phyloP scores from a whole-genome alignment of 345 rosid genomes.

The Hibiscus tridactylites region DNA sequence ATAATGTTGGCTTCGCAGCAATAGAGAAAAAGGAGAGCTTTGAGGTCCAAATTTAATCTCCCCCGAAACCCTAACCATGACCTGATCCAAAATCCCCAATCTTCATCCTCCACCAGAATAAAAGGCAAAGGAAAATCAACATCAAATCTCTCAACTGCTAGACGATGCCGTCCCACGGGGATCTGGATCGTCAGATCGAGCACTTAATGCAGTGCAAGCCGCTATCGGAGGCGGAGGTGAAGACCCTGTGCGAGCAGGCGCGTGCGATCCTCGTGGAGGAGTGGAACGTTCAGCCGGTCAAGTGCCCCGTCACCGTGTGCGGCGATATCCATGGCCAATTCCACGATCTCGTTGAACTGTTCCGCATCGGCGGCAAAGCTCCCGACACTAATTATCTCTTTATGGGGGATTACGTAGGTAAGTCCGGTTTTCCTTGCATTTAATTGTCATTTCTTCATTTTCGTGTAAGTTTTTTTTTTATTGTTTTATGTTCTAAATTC shows the following conservation, averaged over 20 bases:
- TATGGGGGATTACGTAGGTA: constrained; percentile 54
- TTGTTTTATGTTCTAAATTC: not conserved
- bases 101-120: not conserved
- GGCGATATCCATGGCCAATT: constrained; percentile 53
- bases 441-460: not conserved
- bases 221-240: constrained; percentile 42
- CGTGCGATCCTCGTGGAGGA: constrained; percentile 43
- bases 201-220: constrained; percentile 56
- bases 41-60: constrained; percentile 13
- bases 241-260: constrained; percentile 39
- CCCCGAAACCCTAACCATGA: constrained; percentile 18
- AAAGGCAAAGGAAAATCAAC: not conserved
- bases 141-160: not conserved
- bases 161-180: constrained; percentile 32
- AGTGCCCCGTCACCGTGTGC: constrained; percentile 48
- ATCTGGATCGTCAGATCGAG: constrained; percentile 55
- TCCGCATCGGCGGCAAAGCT: constrained; percentile 44
- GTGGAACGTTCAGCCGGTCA: constrained; percentile 49
- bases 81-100: constrained; percentile 11
- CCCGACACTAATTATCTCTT: constrained; percentile 49
- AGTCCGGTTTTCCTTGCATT: constrained; percentile 8
- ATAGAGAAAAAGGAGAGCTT: constrained; percentile 7
- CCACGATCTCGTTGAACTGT: constrained; percentile 52
- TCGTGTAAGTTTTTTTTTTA: not conserved
- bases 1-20: constrained; percentile 9